Evolutionary conservation across 2,329 filamentous ascomycete species (phyloP).

Genomic region (Paracamarosporium sp.): DNA sequence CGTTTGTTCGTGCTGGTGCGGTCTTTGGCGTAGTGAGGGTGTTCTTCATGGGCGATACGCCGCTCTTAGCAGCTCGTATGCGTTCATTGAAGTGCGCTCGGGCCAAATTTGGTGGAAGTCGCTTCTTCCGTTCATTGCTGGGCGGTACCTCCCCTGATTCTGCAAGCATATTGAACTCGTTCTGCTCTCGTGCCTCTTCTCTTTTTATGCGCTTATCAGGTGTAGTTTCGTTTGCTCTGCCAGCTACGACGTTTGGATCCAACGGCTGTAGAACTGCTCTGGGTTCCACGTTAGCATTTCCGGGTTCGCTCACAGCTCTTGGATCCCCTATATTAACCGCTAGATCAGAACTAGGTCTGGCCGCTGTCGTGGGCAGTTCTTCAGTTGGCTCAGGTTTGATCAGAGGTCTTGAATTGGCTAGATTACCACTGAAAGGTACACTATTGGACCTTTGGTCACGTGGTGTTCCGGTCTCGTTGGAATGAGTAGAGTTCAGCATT

Average conservation of each 20-base stretch:
- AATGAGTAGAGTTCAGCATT: constrained; percentile 11
- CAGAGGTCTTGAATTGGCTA: too few species aligned
- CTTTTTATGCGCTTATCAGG: constrained; percentile 29
- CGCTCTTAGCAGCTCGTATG: constrained; percentile 18
- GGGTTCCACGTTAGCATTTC: constrained; percentile 5
- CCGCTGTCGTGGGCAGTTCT: constrained; percentile 1
- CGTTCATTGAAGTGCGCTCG: constrained; percentile 34
- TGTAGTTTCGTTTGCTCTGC: constrained; percentile 13
- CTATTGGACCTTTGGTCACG: constrained; percentile 39
- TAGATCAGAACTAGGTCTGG: not conserved
- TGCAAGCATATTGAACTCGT: constrained; percentile 24
- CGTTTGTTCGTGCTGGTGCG: constrained; percentile 18
- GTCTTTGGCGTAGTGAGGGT: constrained; percentile 15
- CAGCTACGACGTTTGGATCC: constrained; percentile 32
- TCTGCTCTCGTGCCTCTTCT: constrained; percentile 7
- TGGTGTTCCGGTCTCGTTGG: constrained; percentile 17
- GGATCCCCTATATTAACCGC: constrained; percentile 12
- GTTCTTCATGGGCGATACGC: constrained; percentile 20
- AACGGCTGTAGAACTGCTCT: constrained; percentile 26
- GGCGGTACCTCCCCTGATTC: constrained; percentile 37
- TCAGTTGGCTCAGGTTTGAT: constrained; percentile 22
- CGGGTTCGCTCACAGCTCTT: constrained; percentile 30
- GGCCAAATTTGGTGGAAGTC: constrained; percentile 28
- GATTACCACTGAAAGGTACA: constrained; percentile 29
- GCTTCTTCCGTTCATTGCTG: constrained; percentile 17